Evolutionary conservation across 1,139 yeast species (phyloP).

Genomic region (Debaryomycetaceae sp.): DNA sequence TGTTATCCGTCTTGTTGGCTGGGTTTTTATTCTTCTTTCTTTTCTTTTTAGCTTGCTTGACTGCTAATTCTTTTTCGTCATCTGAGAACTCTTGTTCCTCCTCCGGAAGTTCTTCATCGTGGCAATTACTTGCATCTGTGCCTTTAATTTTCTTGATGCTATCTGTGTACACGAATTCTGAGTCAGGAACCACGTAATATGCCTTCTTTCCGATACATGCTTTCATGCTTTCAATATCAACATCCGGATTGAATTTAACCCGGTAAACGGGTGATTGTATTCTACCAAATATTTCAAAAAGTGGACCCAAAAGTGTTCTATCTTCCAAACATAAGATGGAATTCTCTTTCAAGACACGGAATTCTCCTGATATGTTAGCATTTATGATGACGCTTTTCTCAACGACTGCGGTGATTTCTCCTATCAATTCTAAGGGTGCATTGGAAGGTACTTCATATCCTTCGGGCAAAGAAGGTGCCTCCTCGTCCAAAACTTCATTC

Average conservation of each 20-base stretch:
- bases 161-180: constrained; percentile 77
- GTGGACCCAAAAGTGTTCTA: constrained; percentile 69
- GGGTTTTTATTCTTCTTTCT: constrained; percentile 42
- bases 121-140: constrained; percentile 90
- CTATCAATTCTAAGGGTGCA: constrained; percentile 71
- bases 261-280: constrained; percentile 81
- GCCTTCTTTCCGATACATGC: constrained; percentile 56
- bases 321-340: constrained; percentile 79
- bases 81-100: constrained; percentile 95
- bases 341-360: constrained; percentile 75
- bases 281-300: constrained; percentile 89
- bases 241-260: constrained; percentile 59
- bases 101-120: constrained; percentile 90
- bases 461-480: constrained; percentile 67
- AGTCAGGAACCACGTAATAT: constrained; percentile 75
- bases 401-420: constrained; percentile 66
- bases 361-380: constrained; percentile 82
- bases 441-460: constrained; percentile 54
- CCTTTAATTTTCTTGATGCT: constrained; percentile 70
- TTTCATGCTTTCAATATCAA: constrained; percentile 45
- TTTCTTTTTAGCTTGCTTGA: constrained; percentile 58
- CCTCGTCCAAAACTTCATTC: constrained; percentile 71
- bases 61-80: constrained; percentile 73
- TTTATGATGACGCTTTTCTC: constrained; percentile 71
- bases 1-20: constrained; percentile 9